Conservation (phyloP, 2,329 filamentous ascomycete species). For the Alternaria tenuissima region DNA sequence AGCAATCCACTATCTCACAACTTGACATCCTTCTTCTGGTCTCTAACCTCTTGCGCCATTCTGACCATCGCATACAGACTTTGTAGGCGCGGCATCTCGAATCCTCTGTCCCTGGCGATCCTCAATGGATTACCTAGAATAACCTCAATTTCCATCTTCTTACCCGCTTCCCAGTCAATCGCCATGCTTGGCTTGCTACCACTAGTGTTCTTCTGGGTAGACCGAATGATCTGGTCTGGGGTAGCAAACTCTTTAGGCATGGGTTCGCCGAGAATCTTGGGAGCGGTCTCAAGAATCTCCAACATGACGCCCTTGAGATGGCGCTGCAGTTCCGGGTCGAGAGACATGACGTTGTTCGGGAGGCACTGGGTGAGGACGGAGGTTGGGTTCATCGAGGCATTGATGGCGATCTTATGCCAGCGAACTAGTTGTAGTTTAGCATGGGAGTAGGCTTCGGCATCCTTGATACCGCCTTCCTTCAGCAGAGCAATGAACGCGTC, state of each 20-base stretch:
- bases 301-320: slow-evolving; percentile 74
- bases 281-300: slow-evolving; percentile 72
- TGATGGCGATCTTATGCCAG: slow-evolving; percentile 82
- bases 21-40: slow-evolving; percentile 43
- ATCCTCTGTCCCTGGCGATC: slow-evolving; percentile 68
- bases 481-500: slow-evolving; percentile 63
- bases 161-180: slow-evolving; percentile 72
- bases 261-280: slow-evolving; percentile 67
- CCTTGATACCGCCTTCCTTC: slow-evolving; percentile 68
- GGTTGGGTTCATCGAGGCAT: slow-evolving; percentile 77
- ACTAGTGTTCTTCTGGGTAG: slow-evolving; percentile 67
- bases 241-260: slow-evolving; percentile 68
- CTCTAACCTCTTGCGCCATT: slow-evolving; percentile 66
- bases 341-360: slow-evolving; percentile 71
- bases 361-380: slow-evolving; percentile 71
- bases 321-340: slow-evolving; percentile 67
- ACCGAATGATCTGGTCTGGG: slow-evolving; percentile 69
- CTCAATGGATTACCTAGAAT: slow-evolving; percentile 75
- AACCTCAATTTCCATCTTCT: slow-evolving; percentile 74
- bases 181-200: slow-evolving; percentile 72
- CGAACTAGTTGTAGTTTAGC: slow-evolving; percentile 73
- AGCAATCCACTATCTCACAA: neutral
- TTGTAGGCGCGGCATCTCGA: slow-evolving; percentile 72
- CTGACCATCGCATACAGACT: slow-evolving; percentile 71
- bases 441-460: slow-evolving; percentile 71